phyloP scores from a whole-genome alignment of 2,329 filamentous ascomycete genomes.

The Dothideomycetes sp. region DNA sequence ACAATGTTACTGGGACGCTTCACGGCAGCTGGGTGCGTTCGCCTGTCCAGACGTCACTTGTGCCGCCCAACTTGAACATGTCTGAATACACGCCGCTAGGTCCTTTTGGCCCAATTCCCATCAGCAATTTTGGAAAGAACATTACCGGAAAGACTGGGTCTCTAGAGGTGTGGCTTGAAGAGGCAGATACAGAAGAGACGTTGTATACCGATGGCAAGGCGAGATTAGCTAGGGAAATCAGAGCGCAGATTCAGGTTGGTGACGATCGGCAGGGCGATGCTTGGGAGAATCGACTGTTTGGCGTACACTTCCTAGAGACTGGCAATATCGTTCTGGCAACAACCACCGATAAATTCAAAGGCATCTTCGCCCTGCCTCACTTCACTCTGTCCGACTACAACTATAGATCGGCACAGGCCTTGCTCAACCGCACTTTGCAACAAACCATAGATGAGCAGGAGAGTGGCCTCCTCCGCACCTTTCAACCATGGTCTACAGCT shows the following conservation, averaged over 20 bases:
- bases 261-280: constrained; percentile 63
- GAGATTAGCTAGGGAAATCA: constrained; percentile 54
- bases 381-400: constrained; percentile 53
- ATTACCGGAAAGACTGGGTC: constrained; percentile 64
- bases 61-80: constrained; percentile 37
- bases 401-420: constrained; percentile 38
- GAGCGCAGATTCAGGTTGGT: constrained; percentile 61
- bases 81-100: constrained; percentile 53
- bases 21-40: constrained; percentile 65
- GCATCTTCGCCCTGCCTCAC: constrained; percentile 82
- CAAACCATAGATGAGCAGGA: constrained; percentile 58
- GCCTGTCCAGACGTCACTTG: constrained; percentile 39
- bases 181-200: constrained; percentile 34
- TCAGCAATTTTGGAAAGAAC: constrained; percentile 63
- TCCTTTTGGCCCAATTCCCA: constrained; percentile 49
- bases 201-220: constrained; percentile 24
- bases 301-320: constrained; percentile 75
- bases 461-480: constrained; percentile 41
- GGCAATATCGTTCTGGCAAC: constrained; percentile 76
- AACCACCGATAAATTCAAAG: constrained; percentile 85
- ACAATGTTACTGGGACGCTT: constrained; percentile 68
- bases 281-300: constrained; percentile 72
- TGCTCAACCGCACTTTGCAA: constrained; percentile 66
- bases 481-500: constrained; percentile 69
- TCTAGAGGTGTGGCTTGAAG: constrained; percentile 59